A percentile compares a stretch with the other conserved stretches of the same genome.
phyloP scores from a whole-genome alignment of 202 grass and related monocot genomes.

The Hordeum pubiflorum region DNA sequence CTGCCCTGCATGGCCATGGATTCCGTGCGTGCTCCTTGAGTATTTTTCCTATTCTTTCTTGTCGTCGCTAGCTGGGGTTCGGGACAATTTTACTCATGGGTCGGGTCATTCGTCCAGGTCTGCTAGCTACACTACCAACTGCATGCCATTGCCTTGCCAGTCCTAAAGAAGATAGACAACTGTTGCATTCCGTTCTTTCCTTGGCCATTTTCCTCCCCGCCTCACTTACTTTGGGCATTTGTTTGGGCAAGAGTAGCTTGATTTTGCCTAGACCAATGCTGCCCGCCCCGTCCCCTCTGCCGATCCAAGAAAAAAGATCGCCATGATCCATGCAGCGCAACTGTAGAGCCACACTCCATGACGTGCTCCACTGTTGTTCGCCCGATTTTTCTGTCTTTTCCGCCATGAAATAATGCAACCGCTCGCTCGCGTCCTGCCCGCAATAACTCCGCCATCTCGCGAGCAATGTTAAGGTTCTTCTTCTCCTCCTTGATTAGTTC shows the following conservation, averaged over 20 bases:
- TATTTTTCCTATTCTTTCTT: conserved; percentile 12
- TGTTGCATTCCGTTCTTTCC: conserved; percentile 24
- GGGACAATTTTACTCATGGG: not conserved
- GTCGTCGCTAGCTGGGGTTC: not conserved
- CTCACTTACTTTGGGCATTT: not conserved
- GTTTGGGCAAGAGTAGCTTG: not conserved
- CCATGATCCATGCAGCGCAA: not conserved
- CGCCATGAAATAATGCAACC: conserved; percentile 12
- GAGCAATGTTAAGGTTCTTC: conserved; percentile 22
- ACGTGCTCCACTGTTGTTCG: not conserved
- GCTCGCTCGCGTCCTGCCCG: not conserved
- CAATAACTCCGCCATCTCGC: conserved; percentile 14
- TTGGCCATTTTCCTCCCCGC: not conserved
- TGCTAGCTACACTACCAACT: not conserved
- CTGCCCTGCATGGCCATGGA: conserved; percentile 22
- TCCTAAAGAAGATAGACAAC: not conserved
- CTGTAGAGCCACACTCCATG: conserved; percentile 1
- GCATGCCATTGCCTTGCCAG: not conserved
- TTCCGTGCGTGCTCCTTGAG: not conserved
- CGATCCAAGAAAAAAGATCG: not conserved
- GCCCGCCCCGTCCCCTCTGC: not conserved
- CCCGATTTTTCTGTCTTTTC: not conserved
- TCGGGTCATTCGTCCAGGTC: not conserved
- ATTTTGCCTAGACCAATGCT: not conserved
- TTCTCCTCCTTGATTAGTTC: not conserved